Evolutionary conservation across 306 rosid genomes (phyloP).

Genomic region (Argentina anserina): DNA sequence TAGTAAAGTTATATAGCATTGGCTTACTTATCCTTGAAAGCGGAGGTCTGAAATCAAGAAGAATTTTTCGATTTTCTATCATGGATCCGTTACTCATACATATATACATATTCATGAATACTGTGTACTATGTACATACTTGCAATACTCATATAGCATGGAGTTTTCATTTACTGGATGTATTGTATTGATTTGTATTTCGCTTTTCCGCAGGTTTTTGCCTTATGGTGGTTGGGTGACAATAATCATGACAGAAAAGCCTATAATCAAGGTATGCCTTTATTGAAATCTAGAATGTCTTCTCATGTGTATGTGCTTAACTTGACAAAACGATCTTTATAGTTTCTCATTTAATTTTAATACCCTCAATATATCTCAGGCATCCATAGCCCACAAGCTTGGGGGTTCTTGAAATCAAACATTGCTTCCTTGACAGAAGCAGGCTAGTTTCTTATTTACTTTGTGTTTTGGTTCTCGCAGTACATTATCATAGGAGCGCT

Average conservation of each 20-base stretch:
- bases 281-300: background rate
- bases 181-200: conserved; percentile 4
- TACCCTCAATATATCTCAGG: background rate
- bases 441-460: background rate
- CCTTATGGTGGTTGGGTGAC: conserved; percentile 71
- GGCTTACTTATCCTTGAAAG: background rate
- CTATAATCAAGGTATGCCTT: conserved; percentile 63
- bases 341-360: background rate
- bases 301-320: background rate
- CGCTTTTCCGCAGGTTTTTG: conserved; percentile 47
- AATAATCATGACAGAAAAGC: conserved; percentile 65
- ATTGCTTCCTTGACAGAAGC: background rate
- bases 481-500: conserved; percentile 42
- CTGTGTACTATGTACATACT: background rate
- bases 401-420: background rate
- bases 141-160: too few species aligned
- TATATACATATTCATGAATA: background rate
- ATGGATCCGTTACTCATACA: background rate
- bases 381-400: background rate
- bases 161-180: background rate
- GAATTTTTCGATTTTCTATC: too few species aligned
- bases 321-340: background rate
- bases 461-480: conserved; percentile 32
- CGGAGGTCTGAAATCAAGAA: background rate
- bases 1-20: background rate